These are phyloP conservation scores for Fusarium chuoi DNA, from an alignment of 2,329 filamentous ascomycete species.

Conservation along the genomic window DNA sequence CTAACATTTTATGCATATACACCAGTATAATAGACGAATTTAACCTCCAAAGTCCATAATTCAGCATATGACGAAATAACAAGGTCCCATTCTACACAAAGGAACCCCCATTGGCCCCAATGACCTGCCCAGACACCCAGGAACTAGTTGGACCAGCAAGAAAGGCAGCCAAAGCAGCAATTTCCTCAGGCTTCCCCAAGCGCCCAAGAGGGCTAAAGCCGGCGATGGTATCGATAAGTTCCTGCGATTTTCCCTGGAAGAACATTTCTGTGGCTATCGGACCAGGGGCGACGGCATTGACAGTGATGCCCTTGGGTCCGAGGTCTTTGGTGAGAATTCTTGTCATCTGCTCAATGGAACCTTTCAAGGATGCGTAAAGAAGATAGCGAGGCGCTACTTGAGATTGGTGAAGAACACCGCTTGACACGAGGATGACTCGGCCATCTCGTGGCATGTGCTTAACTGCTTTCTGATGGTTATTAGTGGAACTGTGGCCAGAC, in stretches of 20 bases:
- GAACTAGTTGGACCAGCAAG: conserved; percentile 4
- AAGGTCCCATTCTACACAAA: background rate
- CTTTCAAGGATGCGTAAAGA: conserved; percentile 8
- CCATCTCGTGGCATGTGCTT: conserved; percentile 7
- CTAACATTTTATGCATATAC: background rate
- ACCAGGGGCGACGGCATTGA: conserved; percentile 6
- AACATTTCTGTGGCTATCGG: conserved; percentile 15
- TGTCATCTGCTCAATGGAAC: conserved; percentile 12
- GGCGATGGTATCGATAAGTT: background rate
- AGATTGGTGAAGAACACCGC: conserved; percentile 2
- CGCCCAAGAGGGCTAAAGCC: background rate
- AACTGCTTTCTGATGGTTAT: background rate
- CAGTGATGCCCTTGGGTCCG: conserved; percentile 7
- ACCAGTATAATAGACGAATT: background rate
- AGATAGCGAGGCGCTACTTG: conserved; percentile 6
- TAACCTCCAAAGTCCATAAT: background rate
- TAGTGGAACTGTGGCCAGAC: background rate
- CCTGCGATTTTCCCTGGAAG: conserved; percentile 7
- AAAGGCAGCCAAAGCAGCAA: background rate
- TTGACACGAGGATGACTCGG: conserved; percentile 6
- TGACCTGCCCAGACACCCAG: conserved; percentile 11
- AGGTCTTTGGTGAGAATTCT: conserved; percentile 9
- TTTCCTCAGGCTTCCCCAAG: background rate
- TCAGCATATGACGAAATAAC: background rate
- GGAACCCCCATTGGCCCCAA: conserved; percentile 10